Base-by-base conservation (phyloP, 2,329 filamentous ascomycete species). In the Fusarium sp. region DNA sequence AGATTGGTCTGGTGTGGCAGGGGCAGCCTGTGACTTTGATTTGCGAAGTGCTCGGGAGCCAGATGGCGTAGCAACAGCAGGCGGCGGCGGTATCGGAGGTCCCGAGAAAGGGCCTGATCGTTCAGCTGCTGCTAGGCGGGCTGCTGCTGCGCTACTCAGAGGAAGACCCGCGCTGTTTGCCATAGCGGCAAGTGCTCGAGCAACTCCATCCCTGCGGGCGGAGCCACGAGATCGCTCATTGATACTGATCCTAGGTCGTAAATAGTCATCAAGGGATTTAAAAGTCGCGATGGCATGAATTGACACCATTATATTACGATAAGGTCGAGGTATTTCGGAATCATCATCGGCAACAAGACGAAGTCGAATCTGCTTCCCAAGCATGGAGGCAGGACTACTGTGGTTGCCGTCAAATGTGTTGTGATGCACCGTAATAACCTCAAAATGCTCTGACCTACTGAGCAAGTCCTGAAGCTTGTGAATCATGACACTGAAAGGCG, bases 241-340 rank as follows among this genome's bases (percentile, higher is more conserved):
- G 19, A 96, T 81, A 76, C 87, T 94, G 66, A 99, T 97, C 68
- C 95, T 90, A 12, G 96, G 96, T 41, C 96, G 91, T 46, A 99
- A 86, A 80, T 98, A 99, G 79, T 99, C 96, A 79, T 98, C 96
- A 29, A 99, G 84, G 1, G 95, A 93, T 81, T 98, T 98, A 85
- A 99, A 98, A 0, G 95, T 98, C 5, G 96, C 95, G 78, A 99
- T 98, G 21, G 96, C 96, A 80, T 99, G 96, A 63, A 99, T 99
- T 1, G 94, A 97, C 2, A 99, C 96, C 92, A 98, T 98, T 71
- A 99, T 97, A 74, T 95, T 97, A 27, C 93, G 90, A 79, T 97
- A 98, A 0, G 92, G 87, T 39, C 91, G 88, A 23, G 96, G 96
- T 66, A 99, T 96, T 54, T 96, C 93, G 2, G 94, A 95, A 51